These are phyloP conservation scores for Diaporthe ampelina DNA, from an alignment of 2,329 filamentous ascomycete species.

Conservation along the genomic window DNA sequence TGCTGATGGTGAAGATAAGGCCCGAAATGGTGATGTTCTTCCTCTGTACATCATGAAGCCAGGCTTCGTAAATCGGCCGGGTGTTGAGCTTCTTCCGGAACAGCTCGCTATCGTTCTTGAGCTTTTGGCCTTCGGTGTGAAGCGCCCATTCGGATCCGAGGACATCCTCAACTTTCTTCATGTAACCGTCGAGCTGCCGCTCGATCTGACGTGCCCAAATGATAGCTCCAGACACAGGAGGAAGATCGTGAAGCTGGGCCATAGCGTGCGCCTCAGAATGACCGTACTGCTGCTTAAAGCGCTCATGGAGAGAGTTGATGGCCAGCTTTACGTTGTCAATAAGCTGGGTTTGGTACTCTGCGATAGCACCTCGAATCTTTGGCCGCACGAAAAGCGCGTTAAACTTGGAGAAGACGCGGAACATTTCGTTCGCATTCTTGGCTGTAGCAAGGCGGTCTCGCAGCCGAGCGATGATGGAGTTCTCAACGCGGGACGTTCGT, in stretches of 20 bases:
- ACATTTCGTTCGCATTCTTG: slow-evolving; percentile 99
- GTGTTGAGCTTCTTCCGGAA: slow-evolving; percentile 98
- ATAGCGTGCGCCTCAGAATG: slow-evolving; percentile 98
- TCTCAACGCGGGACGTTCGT: slow-evolving; percentile 95
- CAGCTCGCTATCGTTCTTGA: slow-evolving; percentile 90
- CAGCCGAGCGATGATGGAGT: slow-evolving; percentile 96
- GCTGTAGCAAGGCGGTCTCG: slow-evolving; percentile 94
- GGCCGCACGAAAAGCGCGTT: slow-evolving; percentile 98
- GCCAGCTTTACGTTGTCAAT: slow-evolving; percentile 98
- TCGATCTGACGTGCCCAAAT: slow-evolving; percentile 99
- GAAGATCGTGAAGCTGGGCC: slow-evolving; percentile 95
- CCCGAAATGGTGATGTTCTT: slow-evolving; percentile 93
- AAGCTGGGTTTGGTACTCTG: slow-evolving; percentile 97
- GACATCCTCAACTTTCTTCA: slow-evolving; percentile 99
- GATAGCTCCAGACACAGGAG: slow-evolving; percentile 95
- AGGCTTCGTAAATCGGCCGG: slow-evolving; percentile 92
- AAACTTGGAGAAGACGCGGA: slow-evolving; percentile 99
- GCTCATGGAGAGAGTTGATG: slow-evolving; percentile 92
- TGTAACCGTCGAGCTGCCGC: slow-evolving; percentile 93
- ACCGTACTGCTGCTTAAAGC: slow-evolving; percentile 99
- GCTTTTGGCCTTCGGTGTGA: slow-evolving; percentile 93
- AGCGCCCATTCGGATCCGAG: slow-evolving; percentile 94
- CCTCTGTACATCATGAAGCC: slow-evolving; percentile 90
- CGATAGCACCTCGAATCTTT: slow-evolving; percentile 98
- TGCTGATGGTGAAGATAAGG: slow-evolving; percentile 89